These are phyloP conservation scores for Aspergillus pseudoglaucus DNA, from an alignment of 2,329 filamentous ascomycete species.

Conservation along the genomic window DNA sequence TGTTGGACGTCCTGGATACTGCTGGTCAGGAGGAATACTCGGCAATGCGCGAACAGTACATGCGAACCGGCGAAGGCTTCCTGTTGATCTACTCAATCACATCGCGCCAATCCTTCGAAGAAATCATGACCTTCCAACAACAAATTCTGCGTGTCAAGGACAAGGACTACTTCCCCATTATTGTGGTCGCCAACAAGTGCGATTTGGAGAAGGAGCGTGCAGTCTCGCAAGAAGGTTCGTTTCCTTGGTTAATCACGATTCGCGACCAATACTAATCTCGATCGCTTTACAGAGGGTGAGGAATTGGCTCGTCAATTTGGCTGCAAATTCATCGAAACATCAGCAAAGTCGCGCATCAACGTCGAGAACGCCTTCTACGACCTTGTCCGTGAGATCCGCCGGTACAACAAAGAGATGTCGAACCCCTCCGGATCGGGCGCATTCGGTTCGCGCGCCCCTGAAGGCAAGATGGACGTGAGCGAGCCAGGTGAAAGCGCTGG, in stretches of 20 bases:
- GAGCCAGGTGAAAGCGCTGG: slow-evolving; percentile 48
- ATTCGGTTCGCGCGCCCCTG: slow-evolving; percentile 54
- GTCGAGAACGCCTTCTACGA: slow-evolving; percentile 99
- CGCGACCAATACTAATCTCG: background rate
- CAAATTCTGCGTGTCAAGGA: slow-evolving; percentile 98
- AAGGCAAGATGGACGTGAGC: slow-evolving; percentile 69
- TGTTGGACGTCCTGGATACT: slow-evolving; percentile 96
- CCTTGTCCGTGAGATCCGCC: slow-evolving; percentile 93
- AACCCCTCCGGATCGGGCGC: slow-evolving; percentile 65
- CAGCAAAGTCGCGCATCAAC: slow-evolving; percentile 95
- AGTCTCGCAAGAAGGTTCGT: slow-evolving; percentile 83
- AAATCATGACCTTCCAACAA: slow-evolving; percentile 98
- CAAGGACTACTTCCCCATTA: slow-evolving; percentile 99
- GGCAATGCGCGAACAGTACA: slow-evolving; percentile 99
- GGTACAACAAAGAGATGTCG: slow-evolving; percentile 97
- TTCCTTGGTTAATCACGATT: background rate
- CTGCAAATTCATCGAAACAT: slow-evolving; percentile 99
- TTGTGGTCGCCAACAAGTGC: slow-evolving; percentile 98
- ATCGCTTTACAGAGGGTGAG: slow-evolving; percentile 66
- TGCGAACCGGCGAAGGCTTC: slow-evolving; percentile 97
- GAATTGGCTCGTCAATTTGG: slow-evolving; percentile 77
- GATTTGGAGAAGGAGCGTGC: slow-evolving; percentile 91
- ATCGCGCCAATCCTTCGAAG: slow-evolving; percentile 93
- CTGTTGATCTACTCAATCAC: slow-evolving; percentile 97
- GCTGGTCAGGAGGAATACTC: slow-evolving; percentile 99